These are phyloP conservation scores for Vairimorpha ceranae DNA, from an alignment of 371 early-diverging fungal genomes.

Conservation along the genomic window DNA sequence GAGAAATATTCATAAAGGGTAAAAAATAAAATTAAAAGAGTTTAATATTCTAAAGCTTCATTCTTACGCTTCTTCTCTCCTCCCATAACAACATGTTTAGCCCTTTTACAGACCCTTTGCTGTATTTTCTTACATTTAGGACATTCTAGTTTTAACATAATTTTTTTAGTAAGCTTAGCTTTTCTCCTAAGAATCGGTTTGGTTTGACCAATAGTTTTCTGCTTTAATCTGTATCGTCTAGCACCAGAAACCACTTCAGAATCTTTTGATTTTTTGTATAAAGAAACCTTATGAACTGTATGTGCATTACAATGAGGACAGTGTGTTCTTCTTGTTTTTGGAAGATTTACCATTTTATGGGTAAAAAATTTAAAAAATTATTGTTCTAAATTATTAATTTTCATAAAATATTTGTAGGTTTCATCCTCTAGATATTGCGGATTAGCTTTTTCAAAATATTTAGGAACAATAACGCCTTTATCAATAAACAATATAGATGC, in stretches of 20 bases:
- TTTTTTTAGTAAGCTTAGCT: constrained; percentile 79
- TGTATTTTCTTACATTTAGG: constrained; percentile 87
- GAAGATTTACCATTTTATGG: constrained; percentile 75
- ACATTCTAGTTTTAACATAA: constrained; percentile 93
- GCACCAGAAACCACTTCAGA: constrained; percentile 88
- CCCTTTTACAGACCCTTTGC: constrained; percentile 85
- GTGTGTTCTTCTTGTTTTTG: constrained; percentile 88
- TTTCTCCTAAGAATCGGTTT: constrained; percentile 79
- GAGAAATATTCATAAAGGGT: constrained; percentile 16
- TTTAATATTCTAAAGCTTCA: constrained; percentile 63
- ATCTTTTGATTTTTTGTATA: constrained; percentile 97
- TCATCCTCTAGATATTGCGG: constrained; percentile 8
- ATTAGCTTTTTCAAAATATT: neutral
- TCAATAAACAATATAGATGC: constrained; percentile 33
- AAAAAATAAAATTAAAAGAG: constrained; percentile 18
- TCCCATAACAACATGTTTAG: constrained; percentile 98
- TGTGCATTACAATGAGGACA: constrained; percentile 94
- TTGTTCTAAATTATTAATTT: neutral
- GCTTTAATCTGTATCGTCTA: constrained; percentile 73
- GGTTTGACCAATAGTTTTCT: constrained; percentile 88
- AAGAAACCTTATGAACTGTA: constrained; percentile 92
- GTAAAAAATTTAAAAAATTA: neutral
- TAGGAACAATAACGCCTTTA: neutral
- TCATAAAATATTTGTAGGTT: neutral
- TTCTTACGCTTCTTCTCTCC: constrained; percentile 84